phyloP scores from a whole-genome alignment of 148 eudicot species.

The Camellia granthamiana region DNA sequence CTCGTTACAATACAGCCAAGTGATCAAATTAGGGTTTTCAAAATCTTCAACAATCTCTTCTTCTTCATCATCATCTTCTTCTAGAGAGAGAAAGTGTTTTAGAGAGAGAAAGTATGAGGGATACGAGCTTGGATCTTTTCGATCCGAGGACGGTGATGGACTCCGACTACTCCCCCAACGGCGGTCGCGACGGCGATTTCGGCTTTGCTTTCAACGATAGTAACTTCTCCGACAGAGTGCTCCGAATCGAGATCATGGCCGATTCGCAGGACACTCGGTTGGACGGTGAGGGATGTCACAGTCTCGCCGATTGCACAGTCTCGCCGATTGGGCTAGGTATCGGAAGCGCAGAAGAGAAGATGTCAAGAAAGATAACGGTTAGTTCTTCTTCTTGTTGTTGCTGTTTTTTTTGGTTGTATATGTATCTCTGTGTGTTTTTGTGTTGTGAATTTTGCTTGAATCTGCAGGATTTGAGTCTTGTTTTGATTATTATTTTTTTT shows the following conservation, averaged over 20 bases:
- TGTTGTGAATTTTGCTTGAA: background rate
- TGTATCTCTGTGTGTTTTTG: background rate
- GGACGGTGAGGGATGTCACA: constrained; percentile 47
- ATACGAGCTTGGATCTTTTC: constrained; percentile 53
- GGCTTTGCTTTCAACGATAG: constrained; percentile 86
- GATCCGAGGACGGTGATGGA: constrained; percentile 76
- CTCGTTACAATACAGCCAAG: too few relatives aligned
- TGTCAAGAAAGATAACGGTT: constrained; percentile 47
- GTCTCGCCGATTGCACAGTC: too few relatives aligned
- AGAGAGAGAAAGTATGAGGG: constrained; percentile 27
- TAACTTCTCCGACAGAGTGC: constrained; percentile 77
- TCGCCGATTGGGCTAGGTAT: constrained; percentile 73
- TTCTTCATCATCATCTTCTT: background rate
- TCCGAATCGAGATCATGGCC: constrained; percentile 72
- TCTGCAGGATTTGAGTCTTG: background rate
- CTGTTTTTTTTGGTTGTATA: too few relatives aligned
- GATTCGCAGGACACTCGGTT: constrained; percentile 45
- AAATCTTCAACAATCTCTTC: background rate
- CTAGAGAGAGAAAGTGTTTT: background rate
- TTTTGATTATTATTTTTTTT: background rate
- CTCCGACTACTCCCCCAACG: constrained; percentile 36
- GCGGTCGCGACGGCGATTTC: constrained; percentile 54
- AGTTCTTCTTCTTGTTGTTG: background rate
- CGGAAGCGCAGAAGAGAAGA: constrained; percentile 67
- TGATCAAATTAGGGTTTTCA: background rate